Evolutionary conservation across 208 protist species (phyloP).

Genomic region (Leishmania gerbilli): DNA sequence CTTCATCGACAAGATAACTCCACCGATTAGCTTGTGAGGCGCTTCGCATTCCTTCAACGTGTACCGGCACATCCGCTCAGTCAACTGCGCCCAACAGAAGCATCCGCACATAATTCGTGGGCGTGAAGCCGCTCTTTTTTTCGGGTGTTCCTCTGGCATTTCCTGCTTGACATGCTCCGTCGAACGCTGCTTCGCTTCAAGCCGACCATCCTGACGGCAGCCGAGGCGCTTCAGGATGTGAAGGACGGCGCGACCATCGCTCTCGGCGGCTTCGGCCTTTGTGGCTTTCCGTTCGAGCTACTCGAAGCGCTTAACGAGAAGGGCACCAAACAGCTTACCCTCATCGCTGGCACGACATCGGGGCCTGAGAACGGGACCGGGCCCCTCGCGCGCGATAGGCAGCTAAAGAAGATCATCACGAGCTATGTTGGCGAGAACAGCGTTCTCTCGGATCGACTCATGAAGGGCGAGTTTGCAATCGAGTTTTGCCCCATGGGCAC

Average conservation of each 20-base stretch:
- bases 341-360: constrained; percentile 88
- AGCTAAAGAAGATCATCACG: constrained; percentile 76
- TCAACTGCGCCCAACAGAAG: not conserved
- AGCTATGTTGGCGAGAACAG: constrained; percentile 95
- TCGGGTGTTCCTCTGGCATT: not conserved
- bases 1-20: not conserved
- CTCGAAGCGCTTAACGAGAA: constrained; percentile 66
- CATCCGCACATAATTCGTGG: not conserved
- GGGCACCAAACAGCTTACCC: constrained; percentile 76
- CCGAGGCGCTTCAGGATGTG: constrained; percentile 62
- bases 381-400: constrained; percentile 80
- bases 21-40: not conserved
- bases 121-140: not conserved
- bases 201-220: constrained; percentile 29
- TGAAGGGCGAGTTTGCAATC: constrained; percentile 91
- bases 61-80: not conserved
- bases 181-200: constrained; percentile 10
- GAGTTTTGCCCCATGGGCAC: constrained; percentile 95
- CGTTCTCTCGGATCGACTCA: constrained; percentile 84
- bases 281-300: constrained; percentile 89
- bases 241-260: constrained; percentile 48
- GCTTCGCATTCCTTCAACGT: not conserved
- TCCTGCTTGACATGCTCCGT: constrained; percentile 24
- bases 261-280: constrained; percentile 93
- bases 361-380: constrained; percentile 90